Base-by-base conservation (phyloP, 371 early-diverging fungal genomes). In the Mortierella sp. region DNA sequence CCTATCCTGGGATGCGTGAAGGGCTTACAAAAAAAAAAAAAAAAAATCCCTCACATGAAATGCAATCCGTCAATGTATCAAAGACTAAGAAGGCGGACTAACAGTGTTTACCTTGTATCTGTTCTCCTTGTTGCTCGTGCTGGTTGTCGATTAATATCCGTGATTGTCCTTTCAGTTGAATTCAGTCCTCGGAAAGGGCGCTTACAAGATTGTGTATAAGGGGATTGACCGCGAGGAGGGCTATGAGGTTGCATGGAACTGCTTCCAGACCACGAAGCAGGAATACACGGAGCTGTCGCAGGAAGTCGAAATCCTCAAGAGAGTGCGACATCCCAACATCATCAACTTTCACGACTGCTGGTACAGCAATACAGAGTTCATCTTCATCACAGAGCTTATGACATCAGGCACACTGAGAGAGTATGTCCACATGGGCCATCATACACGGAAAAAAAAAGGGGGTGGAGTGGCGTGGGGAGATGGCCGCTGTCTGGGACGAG, bases 211-310 rank as follows among this genome's bases (percentile, higher is more conserved):
- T 27, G 97, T 97, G 1, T 95, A 88, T 81, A 95, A 95, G 78
- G 95, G 93, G 14, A 89, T 95, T 64, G 96, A 97, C 79, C 86
- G 89, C 24, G 95, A 95, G 58, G 95, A 95, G 72, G 96, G 96
- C 38, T 89, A 92, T 30, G 96, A 96, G 80, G 96, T 97, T 7
- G 97, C 97, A n/a, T 97, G 96, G 96, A 96, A 95, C 78, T 84
- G 84, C 21, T 83, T 87, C 63, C 87, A 83, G 86, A 86, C 85
- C 21, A 89, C 90, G 39, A 86, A 84, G 55, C 86, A 89, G 41
- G 89, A 90, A 60, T 86, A 84, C 60, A 86, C 87, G 58, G 90
- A 90, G 42, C 82, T 94, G 62, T 86, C 86, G 58, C 89, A 91
- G 68, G 94, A 94, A 67, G 89, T 94, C 51, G 89, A 89, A 67